A percentile compares a stretch with the other conserved stretches of the same genome.
phyloP scores from a whole-genome alignment of 345 rosid species.

The Brassica carinata region DNA sequence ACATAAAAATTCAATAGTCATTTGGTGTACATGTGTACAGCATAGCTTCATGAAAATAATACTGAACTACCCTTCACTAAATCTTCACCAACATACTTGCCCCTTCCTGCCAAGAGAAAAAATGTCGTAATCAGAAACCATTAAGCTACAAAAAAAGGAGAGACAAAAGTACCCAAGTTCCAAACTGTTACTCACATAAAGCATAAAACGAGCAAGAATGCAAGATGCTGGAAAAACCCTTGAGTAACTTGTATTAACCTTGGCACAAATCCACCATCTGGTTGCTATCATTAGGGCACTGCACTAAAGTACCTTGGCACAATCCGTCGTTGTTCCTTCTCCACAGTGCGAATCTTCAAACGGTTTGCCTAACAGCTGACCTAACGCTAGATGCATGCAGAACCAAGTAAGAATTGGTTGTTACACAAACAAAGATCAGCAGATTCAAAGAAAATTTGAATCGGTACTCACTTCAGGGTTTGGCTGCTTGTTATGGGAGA shows the following conservation, averaged over 20 bases:
- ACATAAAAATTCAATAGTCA: too few relatives aligned
- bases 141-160: too few relatives aligned
- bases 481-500: slow-evolving; percentile 46
- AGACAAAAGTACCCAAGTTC: too few relatives aligned
- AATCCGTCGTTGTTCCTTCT: too few relatives aligned
- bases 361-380: slow-evolving; percentile 32
- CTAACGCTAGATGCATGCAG: slow-evolving; percentile 49
- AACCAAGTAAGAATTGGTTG: background rate
- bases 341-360: too few relatives aligned
- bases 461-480: slow-evolving; percentile 60
- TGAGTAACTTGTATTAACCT: background rate
- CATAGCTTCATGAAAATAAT: too few relatives aligned
- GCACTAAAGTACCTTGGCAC: too few relatives aligned
- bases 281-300: too few relatives aligned
- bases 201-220: slow-evolving; percentile 4
- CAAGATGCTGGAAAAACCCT: slow-evolving; percentile 7
- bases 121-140: slow-evolving; percentile 4
- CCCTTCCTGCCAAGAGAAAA: slow-evolving; percentile 56
- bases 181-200: background rate
- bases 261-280: too few relatives aligned
- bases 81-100: slow-evolving; percentile 74
- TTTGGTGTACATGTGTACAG: too few relatives aligned
- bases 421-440: background rate
- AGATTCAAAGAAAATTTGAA: background rate
- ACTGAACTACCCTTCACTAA: slow-evolving; percentile 49